These are phyloP conservation scores for Saccharomyces hybrid DNA, from an alignment of 1,139 yeast genomes.

Conservation along the genomic window DNA sequence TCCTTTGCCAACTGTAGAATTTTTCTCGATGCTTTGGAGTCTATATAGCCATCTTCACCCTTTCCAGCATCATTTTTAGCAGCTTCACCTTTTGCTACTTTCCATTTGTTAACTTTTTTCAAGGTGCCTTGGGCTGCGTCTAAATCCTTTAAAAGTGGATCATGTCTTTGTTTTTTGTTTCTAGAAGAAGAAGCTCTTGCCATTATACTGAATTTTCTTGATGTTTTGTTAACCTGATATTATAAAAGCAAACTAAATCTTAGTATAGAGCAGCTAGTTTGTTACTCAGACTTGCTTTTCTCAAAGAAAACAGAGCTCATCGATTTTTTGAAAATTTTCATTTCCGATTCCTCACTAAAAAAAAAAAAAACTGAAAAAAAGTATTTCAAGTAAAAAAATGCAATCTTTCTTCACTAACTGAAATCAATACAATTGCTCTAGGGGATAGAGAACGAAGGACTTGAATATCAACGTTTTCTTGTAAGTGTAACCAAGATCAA, in stretches of 20 bases:
- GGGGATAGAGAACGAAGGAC: too few species aligned
- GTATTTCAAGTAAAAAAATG: neutral
- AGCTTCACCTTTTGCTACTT: conserved; percentile 24
- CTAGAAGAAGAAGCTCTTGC: conserved; percentile 53
- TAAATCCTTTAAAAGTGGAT: conserved; percentile 71
- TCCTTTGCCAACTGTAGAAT: conserved; percentile 82
- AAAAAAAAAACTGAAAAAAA: neutral
- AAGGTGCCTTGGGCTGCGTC: conserved; percentile 66
- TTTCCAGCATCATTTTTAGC: conserved; percentile 30
- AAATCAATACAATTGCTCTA: neutral
- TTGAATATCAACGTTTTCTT: too few species aligned
- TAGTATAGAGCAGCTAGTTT: neutral
- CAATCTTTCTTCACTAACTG: neutral
- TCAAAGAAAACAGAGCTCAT: neutral
- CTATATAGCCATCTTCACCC: conserved; percentile 50
- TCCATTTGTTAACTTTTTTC: conserved; percentile 36
- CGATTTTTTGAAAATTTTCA: neutral
- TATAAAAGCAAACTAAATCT: neutral
- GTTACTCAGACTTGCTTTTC: too few species aligned
- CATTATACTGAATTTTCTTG: conserved; percentile 36
- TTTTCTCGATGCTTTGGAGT: conserved; percentile 75
- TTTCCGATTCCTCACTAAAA: neutral
- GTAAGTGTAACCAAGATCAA: neutral
- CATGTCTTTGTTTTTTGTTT: conserved; percentile 53
- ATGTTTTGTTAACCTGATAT: neutral